phyloP scores from a whole-genome alignment of 2,329 filamentous ascomycete species.

The Claviceps quebecensis region DNA sequence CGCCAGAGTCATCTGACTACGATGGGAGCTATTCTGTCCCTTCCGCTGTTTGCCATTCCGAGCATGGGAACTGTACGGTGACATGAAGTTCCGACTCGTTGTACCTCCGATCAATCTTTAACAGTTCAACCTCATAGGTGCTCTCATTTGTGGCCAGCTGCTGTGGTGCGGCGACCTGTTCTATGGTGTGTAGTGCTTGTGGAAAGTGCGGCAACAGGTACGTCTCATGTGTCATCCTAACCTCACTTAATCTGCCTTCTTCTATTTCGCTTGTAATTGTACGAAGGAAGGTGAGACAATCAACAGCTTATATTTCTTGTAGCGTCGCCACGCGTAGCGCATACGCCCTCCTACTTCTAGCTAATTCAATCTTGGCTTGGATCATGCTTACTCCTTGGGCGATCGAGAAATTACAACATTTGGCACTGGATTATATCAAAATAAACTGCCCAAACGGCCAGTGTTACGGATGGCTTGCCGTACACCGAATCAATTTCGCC shows the following conservation, averaged over 20 bases:
- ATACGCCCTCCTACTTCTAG: constrained; percentile 82
- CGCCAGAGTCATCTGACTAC: constrained; percentile 1
- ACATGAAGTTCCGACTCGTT: neutral
- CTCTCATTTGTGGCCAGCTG: constrained; percentile 74
- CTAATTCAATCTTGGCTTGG: constrained; percentile 97
- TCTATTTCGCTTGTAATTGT: neutral
- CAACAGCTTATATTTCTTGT: neutral
- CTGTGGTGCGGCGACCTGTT: constrained; percentile 92
- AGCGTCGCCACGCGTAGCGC: constrained; percentile 95
- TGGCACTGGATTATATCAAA: constrained; percentile 90
- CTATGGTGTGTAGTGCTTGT: constrained; percentile 86
- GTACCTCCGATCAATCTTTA: neutral
- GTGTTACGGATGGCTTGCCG: constrained; percentile 91
- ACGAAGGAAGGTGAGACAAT: neutral
- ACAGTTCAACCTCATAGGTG: constrained; percentile 33
- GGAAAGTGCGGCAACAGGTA: constrained; percentile 95
- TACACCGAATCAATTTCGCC: constrained; percentile 95
- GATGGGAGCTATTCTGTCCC: constrained; percentile 85
- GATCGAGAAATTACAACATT: constrained; percentile 82
- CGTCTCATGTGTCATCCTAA: constrained; percentile 2
- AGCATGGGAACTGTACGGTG: constrained; percentile 67
- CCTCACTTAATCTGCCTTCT: neutral
- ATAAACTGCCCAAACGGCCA: constrained; percentile 83
- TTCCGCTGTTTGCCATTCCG: constrained; percentile 80
- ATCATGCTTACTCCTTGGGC: constrained; percentile 99